Evolutionary conservation across 2,329 filamentous ascomycete species (phyloP), one percentile per base, ranked within the genome.

Genomic region (Nemania sp.): DNA sequence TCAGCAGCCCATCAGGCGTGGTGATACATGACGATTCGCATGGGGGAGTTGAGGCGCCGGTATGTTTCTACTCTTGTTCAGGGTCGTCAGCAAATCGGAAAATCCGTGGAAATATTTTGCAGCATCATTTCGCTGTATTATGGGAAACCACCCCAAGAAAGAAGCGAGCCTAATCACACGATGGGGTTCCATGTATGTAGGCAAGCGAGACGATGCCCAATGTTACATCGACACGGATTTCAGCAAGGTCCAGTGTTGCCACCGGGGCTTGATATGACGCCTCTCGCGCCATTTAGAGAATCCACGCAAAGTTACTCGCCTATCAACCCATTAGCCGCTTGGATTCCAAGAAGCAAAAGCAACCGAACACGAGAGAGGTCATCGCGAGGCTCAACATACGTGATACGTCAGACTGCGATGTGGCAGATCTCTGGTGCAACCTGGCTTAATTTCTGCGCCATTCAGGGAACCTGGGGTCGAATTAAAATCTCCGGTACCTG

Each of bases 171-270:
- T 46, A 55, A 58, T 59, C 50, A 65, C 60, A 57, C 59, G 43
- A 62, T 59, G 39, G 54, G 52, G 51, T 61, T 56, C 57, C 56
- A 54, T 54, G 46, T 57, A 65, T 63, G 63, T 65, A 60, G 63
- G 63, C 50, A 65, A 65, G 63, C 63, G 63, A 60, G 50, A 63
- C 57, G 52, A 42, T 42, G 39, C 56, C 59, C 56, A 64, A 64
- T 64, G 39, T 57, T 34, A 52, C 55, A 54, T 53, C 37, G 46
- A 55, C 60, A 60, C 59, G 54, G 57, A 45, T 52, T n/a, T 56
- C 46, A 43, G 53, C 29, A 46, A 57, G 42, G 45, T 34, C 54
- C 59, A 35, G 46, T 20, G 9, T 57, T 55, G 53, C 48, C 43
- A 45, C 60, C 47, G 53, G 53, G 48, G 55, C 46, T 52, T 42